phyloP scores from a whole-genome alignment of 345 rosid genomes.

The Acer yangbiense region DNA sequence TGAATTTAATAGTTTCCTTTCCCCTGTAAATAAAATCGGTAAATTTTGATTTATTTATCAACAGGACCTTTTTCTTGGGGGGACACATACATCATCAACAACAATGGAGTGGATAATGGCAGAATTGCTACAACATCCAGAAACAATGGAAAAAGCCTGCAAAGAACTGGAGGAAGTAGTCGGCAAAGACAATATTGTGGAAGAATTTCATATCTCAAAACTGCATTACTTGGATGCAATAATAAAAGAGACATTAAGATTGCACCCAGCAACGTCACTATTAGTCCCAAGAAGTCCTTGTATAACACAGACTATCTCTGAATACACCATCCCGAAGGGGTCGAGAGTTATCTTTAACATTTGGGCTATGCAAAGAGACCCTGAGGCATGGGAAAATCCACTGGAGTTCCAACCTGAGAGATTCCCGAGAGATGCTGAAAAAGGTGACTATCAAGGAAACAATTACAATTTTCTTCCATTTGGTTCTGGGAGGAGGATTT shows the following conservation, averaged over 20 bases:
- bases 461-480: no score
- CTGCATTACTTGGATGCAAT: constrained; percentile 13
- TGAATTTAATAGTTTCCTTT: no score
- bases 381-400: constrained; percentile 13
- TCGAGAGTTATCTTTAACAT: constrained; percentile 10
- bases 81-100: constrained; percentile 16
- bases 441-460: no score
- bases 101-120: constrained; percentile 26
- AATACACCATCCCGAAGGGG: background rate
- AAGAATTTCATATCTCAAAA: constrained; percentile 17
- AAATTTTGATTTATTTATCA: no score
- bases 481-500: no score
- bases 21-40: no score
- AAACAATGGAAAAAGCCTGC: constrained; percentile 3
- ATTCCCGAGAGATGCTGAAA: no score
- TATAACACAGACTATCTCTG: background rate
- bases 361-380: constrained; percentile 18
- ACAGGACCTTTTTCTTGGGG: constrained; percentile 17
- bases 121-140: constrained; percentile 19
- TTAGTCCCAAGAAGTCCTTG: constrained; percentile 9
- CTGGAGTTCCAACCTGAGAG: constrained; percentile 17
- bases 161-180: constrained; percentile 21
- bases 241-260: constrained; percentile 11
- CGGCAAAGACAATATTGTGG: constrained; percentile 17
- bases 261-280: constrained; percentile 19